Evolutionary conservation across 1,139 yeast species (phyloP), one percentile per base, ranked within the genome.

Genomic region (Blastobotrys petasosporus): DNA sequence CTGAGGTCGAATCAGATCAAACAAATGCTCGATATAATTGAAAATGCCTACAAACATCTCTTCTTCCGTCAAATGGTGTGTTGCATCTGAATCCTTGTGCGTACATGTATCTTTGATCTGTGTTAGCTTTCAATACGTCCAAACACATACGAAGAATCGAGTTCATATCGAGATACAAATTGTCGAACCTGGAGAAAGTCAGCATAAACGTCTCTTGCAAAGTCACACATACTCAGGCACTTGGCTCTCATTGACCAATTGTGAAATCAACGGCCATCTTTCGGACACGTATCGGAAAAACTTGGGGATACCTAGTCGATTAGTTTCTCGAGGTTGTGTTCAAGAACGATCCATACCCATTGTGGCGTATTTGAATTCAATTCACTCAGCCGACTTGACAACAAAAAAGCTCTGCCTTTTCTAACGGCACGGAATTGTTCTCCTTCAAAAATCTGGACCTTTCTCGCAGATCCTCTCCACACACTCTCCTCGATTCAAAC

Each of bases 181-280:
- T 92, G 66, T 94, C 99, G 65, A 87, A 94, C 64, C 68, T 64
- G 41, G 33, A 20, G 7, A n/a, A 9, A 4, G 45, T 44, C 44
- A 42, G 49, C 32, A n/a, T 10, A 10, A 3, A 17, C n/a, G 8
- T 7, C 23, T 3, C 15, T 23, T n/a, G 32, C 29, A 2, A 11
- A n/a, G 15, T 12, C 9, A 16, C n/a, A 55, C 67, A 28, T 59
- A 65, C 71, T 90, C 97, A 11, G 97, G 94, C 51, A 90, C 80
- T 58, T 85, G 88, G 50, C 77, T 75, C 46, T 85, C 94, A 59
- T 86, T 94, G 56, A 92, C 80, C 62, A 82, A 71, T 67, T 88
- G 95, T 11, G 95, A 83, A 55, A 92, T 88, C 72, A 85, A 74
- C 32, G 99, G 99, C 97, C 97, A 94, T 80, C 99, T 81, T 70